A percentile compares a stretch with the other conserved stretches of the same genome.
Evolutionary conservation across 2,329 filamentous ascomycete genomes (phyloP).

Genomic region (Aspergillus candidus): DNA sequence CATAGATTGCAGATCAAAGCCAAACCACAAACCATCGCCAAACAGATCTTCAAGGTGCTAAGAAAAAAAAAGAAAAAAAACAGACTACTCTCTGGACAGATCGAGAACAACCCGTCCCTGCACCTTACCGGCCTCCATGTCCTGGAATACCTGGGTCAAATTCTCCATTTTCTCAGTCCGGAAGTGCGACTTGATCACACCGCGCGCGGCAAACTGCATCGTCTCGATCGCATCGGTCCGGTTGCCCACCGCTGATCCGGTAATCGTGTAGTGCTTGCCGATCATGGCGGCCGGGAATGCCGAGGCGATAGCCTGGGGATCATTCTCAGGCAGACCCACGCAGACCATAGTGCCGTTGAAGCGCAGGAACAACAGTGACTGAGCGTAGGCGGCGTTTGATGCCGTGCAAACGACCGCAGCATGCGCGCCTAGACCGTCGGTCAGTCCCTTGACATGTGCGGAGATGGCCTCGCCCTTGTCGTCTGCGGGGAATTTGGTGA

Average conservation of each 20-base stretch:
- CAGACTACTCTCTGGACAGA: slow-evolving; percentile 20
- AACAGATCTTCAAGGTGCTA: too few relatives aligned
- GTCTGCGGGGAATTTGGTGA: slow-evolving; percentile 46
- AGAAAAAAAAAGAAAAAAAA: too few relatives aligned
- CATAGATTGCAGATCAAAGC: too few relatives aligned
- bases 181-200: slow-evolving; percentile 43
- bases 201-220: slow-evolving; percentile 44
- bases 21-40: too few relatives aligned
- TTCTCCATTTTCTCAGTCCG: slow-evolving; percentile 44
- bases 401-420: slow-evolving; percentile 54
- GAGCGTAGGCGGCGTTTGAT: slow-evolving; percentile 46
- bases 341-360: slow-evolving; percentile 49
- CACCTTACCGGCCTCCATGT: slow-evolving; percentile 41
- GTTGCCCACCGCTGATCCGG: slow-evolving; percentile 48
- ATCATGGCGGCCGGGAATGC: slow-evolving; percentile 41
- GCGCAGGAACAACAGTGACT: slow-evolving; percentile 43
- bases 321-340: slow-evolving; percentile 47
- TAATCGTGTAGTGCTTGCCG: slow-evolving; percentile 40
- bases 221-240: slow-evolving; percentile 46
- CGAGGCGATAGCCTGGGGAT: slow-evolving; percentile 39
- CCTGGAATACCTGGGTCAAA: slow-evolving; percentile 41
- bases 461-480: slow-evolving; percentile 46
- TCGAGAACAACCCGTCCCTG: slow-evolving; percentile 46
- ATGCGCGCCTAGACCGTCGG: slow-evolving; percentile 54
- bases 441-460: slow-evolving; percentile 52